Base-by-base conservation (phyloP, 208 protist genomes). In the Trypanosoma scelopori region DNA sequence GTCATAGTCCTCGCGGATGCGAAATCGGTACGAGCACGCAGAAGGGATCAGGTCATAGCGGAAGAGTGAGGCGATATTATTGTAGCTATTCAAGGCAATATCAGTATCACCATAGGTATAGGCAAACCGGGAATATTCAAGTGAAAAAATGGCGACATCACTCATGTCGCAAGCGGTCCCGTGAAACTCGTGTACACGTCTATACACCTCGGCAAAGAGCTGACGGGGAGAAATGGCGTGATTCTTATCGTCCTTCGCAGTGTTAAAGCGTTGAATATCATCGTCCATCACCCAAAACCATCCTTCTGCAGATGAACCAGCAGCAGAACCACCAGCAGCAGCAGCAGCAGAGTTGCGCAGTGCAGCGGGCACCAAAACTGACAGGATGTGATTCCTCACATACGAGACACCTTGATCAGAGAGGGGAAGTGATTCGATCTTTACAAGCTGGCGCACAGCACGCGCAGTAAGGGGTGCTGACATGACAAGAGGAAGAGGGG, bases 231-330 rank as follows among this genome's bases (percentile, higher is more conserved):
- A 81, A 27, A 92, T 78, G 35, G 49, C 61, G 43, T 60, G n/a
- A 42, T 89, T 79, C 30, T 87, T 86, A 7, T 46, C 66, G 53
- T 84, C 25, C 45, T 56, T 25, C 12, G 72, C 55, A 30, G 62
- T 51, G 60, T 78, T 69, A 45, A 96, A 92, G 58, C 60, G 59
- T 49, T 78, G 83, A 55, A 96, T 91, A 57, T 96, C 91, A 64
- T 96, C 91, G 43, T 96, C 91, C n/a, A 96, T 62, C 0, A 96
- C 89, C 89, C 91, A 96, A 55, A 59, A 82, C 76, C 76, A 82
- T 35, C 56, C 41, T 11, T 51, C 67, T 27, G 16, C 28, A 39
- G 3, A 43, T 52, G 25, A 23, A 43, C 32, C 9, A 37, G 9
- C 9, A 37, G 32, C 32, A n/a, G n/a, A n/a, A n/a, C n/a, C n/a